Conservation (phyloP, 257 asterid genomes). For the Solanum chiquidenum region DNA sequence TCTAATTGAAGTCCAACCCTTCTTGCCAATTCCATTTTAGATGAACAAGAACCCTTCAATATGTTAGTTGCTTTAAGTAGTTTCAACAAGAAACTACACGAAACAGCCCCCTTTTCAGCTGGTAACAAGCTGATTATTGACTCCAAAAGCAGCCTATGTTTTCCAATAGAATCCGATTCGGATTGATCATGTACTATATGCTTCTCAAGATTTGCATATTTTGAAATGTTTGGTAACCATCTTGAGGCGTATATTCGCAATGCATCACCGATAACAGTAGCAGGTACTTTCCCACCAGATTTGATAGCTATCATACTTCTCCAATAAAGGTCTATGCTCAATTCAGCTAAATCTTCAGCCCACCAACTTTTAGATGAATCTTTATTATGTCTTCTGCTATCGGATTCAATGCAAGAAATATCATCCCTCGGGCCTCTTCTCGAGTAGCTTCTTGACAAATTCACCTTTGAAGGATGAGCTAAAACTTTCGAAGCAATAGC, state of each 20-base stretch:
- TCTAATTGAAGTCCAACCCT: slow-evolving; percentile 62
- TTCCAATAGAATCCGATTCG: slow-evolving; percentile 21
- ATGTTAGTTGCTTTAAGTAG: slow-evolving; percentile 67
- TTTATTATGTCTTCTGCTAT: slow-evolving; percentile 29
- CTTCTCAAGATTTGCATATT: slow-evolving; percentile 17
- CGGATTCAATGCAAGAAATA: slow-evolving; percentile 50
- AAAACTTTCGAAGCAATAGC: slow-evolving; percentile 52
- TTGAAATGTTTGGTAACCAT: slow-evolving; percentile 60
- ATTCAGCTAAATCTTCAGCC: slow-evolving; percentile 80
- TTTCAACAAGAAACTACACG: slow-evolving; percentile 73
- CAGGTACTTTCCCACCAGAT: slow-evolving; percentile 59
- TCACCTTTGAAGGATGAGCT: slow-evolving; percentile 51
- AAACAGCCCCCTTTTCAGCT: slow-evolving; percentile 53
- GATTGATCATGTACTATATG: background rate
- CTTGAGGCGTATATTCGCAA: slow-evolving; percentile 56
- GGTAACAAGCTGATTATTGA: slow-evolving; percentile 78
- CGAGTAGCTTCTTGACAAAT: slow-evolving; percentile 51
- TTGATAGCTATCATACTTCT: slow-evolving; percentile 71
- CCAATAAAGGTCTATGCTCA: slow-evolving; percentile 85
- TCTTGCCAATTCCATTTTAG: slow-evolving; percentile 54
- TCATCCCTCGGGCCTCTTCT: slow-evolving; percentile 42
- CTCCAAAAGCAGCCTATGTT: slow-evolving; percentile 58
- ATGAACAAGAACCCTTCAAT: slow-evolving; percentile 54
- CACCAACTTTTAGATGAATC: slow-evolving; percentile 51
- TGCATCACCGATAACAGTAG: slow-evolving; percentile 62